These are phyloP conservation scores for Leccinum obscurum DNA, from an alignment of 768 basidiomycete species.

Conservation along the genomic window DNA sequence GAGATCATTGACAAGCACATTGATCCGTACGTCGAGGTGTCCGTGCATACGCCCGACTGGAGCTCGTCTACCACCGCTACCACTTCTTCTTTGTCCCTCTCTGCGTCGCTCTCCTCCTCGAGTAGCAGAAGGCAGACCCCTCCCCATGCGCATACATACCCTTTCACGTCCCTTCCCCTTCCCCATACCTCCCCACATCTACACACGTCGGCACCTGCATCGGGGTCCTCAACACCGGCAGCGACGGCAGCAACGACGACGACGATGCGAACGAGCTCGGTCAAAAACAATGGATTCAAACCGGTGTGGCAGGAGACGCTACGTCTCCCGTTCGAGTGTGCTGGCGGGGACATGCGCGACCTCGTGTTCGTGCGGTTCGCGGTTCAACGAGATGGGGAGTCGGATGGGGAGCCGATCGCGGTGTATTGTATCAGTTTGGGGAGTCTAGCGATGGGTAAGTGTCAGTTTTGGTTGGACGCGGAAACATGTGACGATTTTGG, in stretches of 20 bases:
- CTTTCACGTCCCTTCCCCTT: not conserved
- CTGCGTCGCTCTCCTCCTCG: not conserved
- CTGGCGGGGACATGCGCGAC: conserved; percentile 69
- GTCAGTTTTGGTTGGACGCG: not conserved
- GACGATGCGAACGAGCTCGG: conserved; percentile 54
- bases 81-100: not conserved
- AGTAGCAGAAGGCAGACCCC: not conserved
- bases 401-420: conserved; percentile 66
- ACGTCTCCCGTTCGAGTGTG: conserved; percentile 70
- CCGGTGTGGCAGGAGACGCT: conserved; percentile 80
- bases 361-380: conserved; percentile 82
- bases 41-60: conserved; percentile 78
- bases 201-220: not conserved
- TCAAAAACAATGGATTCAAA: conserved; percentile 92
- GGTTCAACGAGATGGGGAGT: conserved; percentile 63
- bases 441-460: conserved; percentile 69
- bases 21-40: conserved; percentile 82
- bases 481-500: not conserved
- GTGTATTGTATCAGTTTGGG: conserved; percentile 73
- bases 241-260: conserved; percentile 43
- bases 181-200: not conserved
- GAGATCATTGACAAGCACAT: conserved; percentile 60
- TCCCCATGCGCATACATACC: not conserved
- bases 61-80: conserved; percentile 10
- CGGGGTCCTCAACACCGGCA: not conserved